Conservation (phyloP, 2,329 filamentous ascomycete genomes). For the Bipolaris zeicola region DNA sequence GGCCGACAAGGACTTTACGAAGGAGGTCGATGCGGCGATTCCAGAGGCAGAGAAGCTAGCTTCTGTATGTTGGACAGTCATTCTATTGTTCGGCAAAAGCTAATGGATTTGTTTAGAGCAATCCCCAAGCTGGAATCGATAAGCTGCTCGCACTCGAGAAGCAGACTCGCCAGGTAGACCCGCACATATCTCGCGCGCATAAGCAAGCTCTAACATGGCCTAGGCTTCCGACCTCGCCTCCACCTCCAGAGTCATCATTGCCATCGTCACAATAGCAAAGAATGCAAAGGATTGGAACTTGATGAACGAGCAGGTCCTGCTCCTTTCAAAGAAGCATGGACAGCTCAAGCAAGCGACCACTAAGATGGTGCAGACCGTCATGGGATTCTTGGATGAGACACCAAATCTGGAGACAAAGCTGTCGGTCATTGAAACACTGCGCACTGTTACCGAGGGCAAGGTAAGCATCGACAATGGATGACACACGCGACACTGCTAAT, state of each 20-base stretch:
- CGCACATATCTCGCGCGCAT: conserved; percentile 9
- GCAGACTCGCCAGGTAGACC: conserved; percentile 85
- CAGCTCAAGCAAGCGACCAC: conserved; percentile 99
- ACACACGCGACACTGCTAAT: conserved; percentile 24
- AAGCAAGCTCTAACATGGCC: conserved; percentile 27
- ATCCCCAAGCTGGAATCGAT: conserved; percentile 87
- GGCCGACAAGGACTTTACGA: conserved; percentile 98
- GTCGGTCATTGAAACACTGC: conserved; percentile 89
- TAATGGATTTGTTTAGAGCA: conserved; percentile 58
- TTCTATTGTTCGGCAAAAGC: conserved; percentile 17
- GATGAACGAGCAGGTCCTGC: conserved; percentile 93
- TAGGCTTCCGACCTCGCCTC: conserved; percentile 95
- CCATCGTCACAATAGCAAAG: conserved; percentile 94
- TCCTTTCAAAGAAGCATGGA: conserved; percentile 98
- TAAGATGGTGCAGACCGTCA: conserved; percentile 97
- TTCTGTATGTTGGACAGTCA: conserved; percentile 64
- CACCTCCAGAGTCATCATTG: conserved; percentile 83
- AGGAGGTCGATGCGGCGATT: conserved; percentile 90
- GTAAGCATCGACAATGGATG: conserved; percentile 48
- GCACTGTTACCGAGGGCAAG: conserved; percentile 98
- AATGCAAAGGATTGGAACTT: conserved; percentile 90
- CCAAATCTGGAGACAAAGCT: conserved; percentile 87
- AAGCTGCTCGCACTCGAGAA: conserved; percentile 93
- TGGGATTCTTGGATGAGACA: conserved; percentile 86
- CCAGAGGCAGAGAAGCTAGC: conserved; percentile 89